Evolutionary conservation across 352 stramenopile species (phyloP), one percentile per base, ranked within the genome.

Genomic region (Phytophthora litchii): DNA sequence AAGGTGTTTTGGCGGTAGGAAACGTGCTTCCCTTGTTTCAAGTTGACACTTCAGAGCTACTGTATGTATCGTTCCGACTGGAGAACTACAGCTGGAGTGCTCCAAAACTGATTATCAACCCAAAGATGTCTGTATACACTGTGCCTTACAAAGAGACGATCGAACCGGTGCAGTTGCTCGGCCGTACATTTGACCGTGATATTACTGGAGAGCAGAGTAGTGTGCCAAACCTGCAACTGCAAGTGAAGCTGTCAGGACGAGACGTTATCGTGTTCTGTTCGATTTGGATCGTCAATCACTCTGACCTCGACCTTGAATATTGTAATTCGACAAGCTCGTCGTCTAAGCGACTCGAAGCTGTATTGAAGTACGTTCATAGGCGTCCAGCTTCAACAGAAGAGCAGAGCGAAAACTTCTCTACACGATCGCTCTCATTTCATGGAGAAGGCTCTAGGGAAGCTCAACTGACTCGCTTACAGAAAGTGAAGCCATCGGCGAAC

Each of bases 71-170:
- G 7, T 94, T 94, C 34, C 82, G 87, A 25, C 48, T 96, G 35
- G 87, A 94, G 50, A 96, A 96, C 46, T 96, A 96, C 68, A 92
- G 83, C 43, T 96, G 87, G 87, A 94, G 85, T 58, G 60, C 72
- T 14, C 85, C 85, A 6, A 91, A 89, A 45, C 44, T 86, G 55
- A 83, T 94, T 32, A 78, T 96, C 36, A 89, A 92, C 37, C 78
- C 85, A 2, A 93, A 93, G 38, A 69, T 64, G 34, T 83, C 69
- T 11, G 70, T 72, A 3, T 92, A 91, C 42, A 76, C 72, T 0
- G 64, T 94, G 17, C 86, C 86, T 3, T 94, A 90, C 72, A 94
- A 94, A 59, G 86, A 96, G 27, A 42, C 59, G 5, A 83, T 88
- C 44, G 82, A 93, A 29, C 70, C 82, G 4, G 70, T 94, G 12